phyloP scores from a whole-genome alignment of 2,329 filamentous ascomycete species.

The Penicillium oxalicum region DNA sequence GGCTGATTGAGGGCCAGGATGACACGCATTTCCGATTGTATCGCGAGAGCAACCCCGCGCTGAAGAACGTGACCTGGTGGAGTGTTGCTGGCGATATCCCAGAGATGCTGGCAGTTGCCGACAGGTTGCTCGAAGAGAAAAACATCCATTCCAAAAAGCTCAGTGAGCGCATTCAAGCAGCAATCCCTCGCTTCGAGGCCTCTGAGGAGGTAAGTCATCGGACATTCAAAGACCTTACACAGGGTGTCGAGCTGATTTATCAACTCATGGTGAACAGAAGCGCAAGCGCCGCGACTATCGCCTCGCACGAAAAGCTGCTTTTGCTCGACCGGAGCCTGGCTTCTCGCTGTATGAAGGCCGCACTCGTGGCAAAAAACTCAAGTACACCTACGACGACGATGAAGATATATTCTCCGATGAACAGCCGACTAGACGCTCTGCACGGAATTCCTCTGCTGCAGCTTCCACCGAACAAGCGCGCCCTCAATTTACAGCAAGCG shows the following conservation, averaged over 20 bases:
- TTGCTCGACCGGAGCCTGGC: slow-evolving; percentile 77
- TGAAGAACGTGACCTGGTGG: slow-evolving; percentile 78
- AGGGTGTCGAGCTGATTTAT: too few relatives aligned
- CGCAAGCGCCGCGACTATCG: slow-evolving; percentile 89
- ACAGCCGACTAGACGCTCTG: slow-evolving; percentile 57
- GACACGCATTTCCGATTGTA: slow-evolving; percentile 94
- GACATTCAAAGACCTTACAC: not conserved
- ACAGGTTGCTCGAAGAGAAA: slow-evolving; percentile 73
- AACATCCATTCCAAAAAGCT: slow-evolving; percentile 74
- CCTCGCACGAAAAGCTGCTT: slow-evolving; percentile 75
- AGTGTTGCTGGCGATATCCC: slow-evolving; percentile 87
- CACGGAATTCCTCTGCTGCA: slow-evolving; percentile 61
- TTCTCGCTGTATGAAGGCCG: slow-evolving; percentile 94
- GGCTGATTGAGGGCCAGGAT: slow-evolving; percentile 85
- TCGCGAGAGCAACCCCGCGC: slow-evolving; percentile 79
- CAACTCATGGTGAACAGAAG: slow-evolving; percentile 53
- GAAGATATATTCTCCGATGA: slow-evolving; percentile 64
- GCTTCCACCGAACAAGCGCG: slow-evolving; percentile 64
- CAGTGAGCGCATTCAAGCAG: slow-evolving; percentile 68
- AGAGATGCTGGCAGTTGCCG: slow-evolving; percentile 68
- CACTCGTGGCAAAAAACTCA: slow-evolving; percentile 90
- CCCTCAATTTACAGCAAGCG: slow-evolving; percentile 72
- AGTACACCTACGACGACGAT: slow-evolving; percentile 92
- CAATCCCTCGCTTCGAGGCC: slow-evolving; percentile 84
- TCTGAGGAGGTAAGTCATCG: slow-evolving; percentile 70